Percentiles rank a stretch among this genome's conserved stretches.
phyloP scores from a whole-genome alignment of 345 rosid species.

The Salix purpurea region DNA sequence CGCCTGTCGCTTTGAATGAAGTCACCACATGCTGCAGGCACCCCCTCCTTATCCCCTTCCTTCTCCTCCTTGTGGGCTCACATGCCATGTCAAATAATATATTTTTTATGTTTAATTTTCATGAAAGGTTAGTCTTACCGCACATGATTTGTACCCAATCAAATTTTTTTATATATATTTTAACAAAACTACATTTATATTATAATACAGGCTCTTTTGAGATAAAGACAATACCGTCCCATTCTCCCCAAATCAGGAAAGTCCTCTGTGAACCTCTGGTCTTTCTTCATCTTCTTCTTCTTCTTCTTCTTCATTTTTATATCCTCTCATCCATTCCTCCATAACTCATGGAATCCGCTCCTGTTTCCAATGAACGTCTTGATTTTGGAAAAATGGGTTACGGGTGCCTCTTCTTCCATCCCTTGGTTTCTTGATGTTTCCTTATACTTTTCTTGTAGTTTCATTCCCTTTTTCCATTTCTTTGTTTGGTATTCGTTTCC shows the following conservation, averaged over 20 bases:
- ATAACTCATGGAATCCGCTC: constrained; percentile 51
- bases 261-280: background rate
- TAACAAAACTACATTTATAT: no score
- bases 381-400: constrained; percentile 90
- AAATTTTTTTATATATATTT: no score
- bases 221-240: background rate
- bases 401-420: constrained; percentile 40
- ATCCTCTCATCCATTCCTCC: constrained; percentile 11
- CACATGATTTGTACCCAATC: no score
- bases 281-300: background rate
- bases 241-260: constrained; percentile 8
- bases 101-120: no score
- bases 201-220: background rate
- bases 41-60: constrained; percentile 3
- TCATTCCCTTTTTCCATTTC: constrained; percentile 1
- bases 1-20: constrained; percentile 10
- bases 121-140: no score
- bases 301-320: background rate
- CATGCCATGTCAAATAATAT: no score
- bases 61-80: background rate
- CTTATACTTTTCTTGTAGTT: background rate
- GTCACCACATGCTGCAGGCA: background rate
- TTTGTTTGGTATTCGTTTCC: background rate
- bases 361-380: constrained; percentile 58
- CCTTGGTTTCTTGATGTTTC: background rate